These are phyloP conservation scores for Croton laevigatus DNA, from an alignment of 441 rosid species.

Conservation along the genomic window DNA sequence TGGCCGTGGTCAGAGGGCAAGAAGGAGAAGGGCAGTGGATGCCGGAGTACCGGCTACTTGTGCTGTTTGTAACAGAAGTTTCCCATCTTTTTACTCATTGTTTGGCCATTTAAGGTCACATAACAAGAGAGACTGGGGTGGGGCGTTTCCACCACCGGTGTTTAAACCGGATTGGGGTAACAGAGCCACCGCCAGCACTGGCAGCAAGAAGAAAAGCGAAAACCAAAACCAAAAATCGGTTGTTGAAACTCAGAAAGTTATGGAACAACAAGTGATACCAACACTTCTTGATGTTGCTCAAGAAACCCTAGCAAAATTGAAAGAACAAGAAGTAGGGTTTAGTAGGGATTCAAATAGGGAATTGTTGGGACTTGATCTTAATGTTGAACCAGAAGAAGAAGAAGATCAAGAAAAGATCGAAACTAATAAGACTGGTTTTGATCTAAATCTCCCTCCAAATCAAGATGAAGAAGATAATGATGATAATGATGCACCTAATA, in stretches of 20 bases:
- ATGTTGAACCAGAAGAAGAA: neutral
- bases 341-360: neutral
- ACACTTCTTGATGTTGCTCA: constrained; percentile 5
- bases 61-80: neutral
- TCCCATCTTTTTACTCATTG: neutral
- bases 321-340: neutral
- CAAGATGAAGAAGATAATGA: constrained; percentile 1
- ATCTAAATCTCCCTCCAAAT: constrained; percentile 18
- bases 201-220: neutral
- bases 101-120: neutral
- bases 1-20: too few relatives aligned
- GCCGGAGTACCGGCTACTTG: neutral
- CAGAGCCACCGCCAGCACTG: neutral
- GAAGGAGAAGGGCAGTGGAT: neutral
- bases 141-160: constrained; percentile 9
- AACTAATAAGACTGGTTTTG: neutral
- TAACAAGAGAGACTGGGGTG: constrained; percentile 4
- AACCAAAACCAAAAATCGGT: neutral
- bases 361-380: constrained; percentile 5
- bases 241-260: neutral
- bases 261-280: neutral
- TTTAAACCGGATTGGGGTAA: neutral
- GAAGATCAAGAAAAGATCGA: neutral
- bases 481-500: neutral
- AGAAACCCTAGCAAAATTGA: constrained; percentile 3